Evolutionary conservation across 805 yeast genomes (phyloP).

Genomic region (Maudiozyma serrabonitensis): DNA sequence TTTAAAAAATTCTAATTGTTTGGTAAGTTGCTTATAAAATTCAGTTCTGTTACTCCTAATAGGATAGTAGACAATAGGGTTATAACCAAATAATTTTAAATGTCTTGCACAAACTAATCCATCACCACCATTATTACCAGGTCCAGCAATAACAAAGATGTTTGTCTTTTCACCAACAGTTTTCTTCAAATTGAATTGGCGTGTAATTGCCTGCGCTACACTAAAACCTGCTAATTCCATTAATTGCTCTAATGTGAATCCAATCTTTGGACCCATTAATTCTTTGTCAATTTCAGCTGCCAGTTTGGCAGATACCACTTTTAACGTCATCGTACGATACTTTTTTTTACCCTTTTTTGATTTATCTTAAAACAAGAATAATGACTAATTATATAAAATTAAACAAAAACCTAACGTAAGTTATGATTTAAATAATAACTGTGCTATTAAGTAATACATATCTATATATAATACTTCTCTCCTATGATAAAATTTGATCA

Average conservation of each 20-base stretch:
- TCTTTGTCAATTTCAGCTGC: conserved; percentile 80
- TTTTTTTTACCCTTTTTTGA: not conserved
- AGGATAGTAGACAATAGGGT: conserved; percentile 74
- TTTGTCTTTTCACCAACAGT: conserved; percentile 30
- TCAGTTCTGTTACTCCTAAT: conserved; percentile 45
- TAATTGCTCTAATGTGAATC: conserved; percentile 29
- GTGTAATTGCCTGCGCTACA: conserved; percentile 78
- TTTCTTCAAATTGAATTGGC: conserved; percentile 43
- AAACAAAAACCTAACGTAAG: no score
- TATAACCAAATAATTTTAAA: conserved; percentile 66
- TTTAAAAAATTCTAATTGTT: conserved; percentile 58
- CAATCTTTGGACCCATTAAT: conserved; percentile 68
- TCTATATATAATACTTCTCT: no score
- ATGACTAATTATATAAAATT: no score
- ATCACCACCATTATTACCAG: conserved; percentile 96
- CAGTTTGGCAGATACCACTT: conserved; percentile 36
- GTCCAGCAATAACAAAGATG: conserved; percentile 76
- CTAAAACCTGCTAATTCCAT: conserved; percentile 97
- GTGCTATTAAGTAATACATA: no score
- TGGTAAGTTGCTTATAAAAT: conserved; percentile 49
- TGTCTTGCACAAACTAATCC: conserved; percentile 95
- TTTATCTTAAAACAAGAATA: not conserved
- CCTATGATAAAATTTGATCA: no score
- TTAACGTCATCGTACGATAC: conserved; percentile 12
- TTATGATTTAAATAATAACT: no score